Evolutionary conservation across 305 asterid species (phyloP), one percentile per base, ranked within the genome.

Genomic region (Salvia sclarea): DNA sequence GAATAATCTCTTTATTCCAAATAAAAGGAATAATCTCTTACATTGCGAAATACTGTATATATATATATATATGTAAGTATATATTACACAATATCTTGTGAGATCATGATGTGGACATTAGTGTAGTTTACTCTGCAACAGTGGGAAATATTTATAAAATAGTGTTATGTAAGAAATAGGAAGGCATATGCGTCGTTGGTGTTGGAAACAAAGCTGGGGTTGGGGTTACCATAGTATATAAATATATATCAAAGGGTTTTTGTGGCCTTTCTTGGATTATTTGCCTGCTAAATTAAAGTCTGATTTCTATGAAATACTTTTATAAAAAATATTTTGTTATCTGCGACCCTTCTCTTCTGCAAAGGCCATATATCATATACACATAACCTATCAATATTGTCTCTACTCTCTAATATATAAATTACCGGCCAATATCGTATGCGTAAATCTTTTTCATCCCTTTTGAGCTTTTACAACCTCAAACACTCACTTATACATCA

Each of bases 311-410:
- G 7, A n/a, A 35, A 61, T 71, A 24, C 21, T 24, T 30, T 53
- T 2, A 31, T 25, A 25, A 1, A 0, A 12, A 10, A 45, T 37
- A 67, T 52, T 25, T 22, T 24, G 17, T 57, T 54, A 12, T 37
- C 0, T 20, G 4, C 8, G 75, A 6, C 81, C 75, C 64, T 77
- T 63, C 72, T 62, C 41, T 63, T 56, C 45, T 52, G 72, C 81
- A 62, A 72, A 77, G 69, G 75, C 75, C 78, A 43, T 24, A 43
- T 24, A 38, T 44, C 5, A 8, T 28, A 53, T 48, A 41, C 24
- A n/a, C 17, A 21, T 37, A 60, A 2, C 41, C 62, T 40, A 54
- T 67, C 14, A 67, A 24, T 37, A 1, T 17, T 59, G 45, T 20
- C 47, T 45, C 55, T 10, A 17, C 20, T 55, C 31, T 43, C 10